Percentiles rank a stretch among this genome's conserved stretches.
phyloP scores from a whole-genome alignment of 179 eudicot species.

The Patellifolia procumbens region DNA sequence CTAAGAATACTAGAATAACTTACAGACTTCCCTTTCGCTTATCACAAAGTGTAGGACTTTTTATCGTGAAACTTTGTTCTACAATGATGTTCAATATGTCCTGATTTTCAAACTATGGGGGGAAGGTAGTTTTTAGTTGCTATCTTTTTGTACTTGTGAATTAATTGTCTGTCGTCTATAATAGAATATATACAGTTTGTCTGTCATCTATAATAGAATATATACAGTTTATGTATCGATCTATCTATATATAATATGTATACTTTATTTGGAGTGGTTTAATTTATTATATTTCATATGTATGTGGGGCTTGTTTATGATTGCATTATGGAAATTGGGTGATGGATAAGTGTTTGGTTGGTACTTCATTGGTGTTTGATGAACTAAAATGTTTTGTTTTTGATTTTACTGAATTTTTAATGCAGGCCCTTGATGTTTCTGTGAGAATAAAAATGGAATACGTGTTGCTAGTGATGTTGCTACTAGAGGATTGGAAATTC shows the following conservation, averaged over 20 bases:
- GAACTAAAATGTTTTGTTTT: background rate
- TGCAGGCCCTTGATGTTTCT: slow-evolving; percentile 93
- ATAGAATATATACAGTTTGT: background rate
- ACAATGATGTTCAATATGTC: too few relatives aligned
- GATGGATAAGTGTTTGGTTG: background rate
- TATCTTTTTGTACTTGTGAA: background rate
- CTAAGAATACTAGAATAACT: too few relatives aligned
- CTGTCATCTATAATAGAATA: background rate
- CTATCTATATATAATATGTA: background rate
- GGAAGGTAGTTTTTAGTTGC: too few relatives aligned
- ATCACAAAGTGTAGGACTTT: too few relatives aligned
- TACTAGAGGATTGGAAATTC: slow-evolving; percentile 94
- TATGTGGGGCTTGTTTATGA: background rate
- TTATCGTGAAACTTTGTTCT: too few relatives aligned
- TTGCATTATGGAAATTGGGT: background rate
- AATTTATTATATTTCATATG: background rate
- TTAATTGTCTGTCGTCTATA: background rate
- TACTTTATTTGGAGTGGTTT: background rate
- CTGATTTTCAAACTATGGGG: too few relatives aligned
- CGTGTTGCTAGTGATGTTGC: slow-evolving; percentile 93
- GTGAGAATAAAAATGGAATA: slow-evolving; percentile 71
- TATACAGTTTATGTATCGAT: background rate
- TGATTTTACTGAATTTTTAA: slow-evolving; percentile 1
- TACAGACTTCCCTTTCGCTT: too few relatives aligned
- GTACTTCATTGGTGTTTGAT: background rate